A percentile compares a stretch with the other conserved stretches of the same genome.
These are phyloP conservation scores for Rhododendron ferrugineum DNA, from an alignment of 148 eudicot species.

Conservation along the genomic window DNA sequence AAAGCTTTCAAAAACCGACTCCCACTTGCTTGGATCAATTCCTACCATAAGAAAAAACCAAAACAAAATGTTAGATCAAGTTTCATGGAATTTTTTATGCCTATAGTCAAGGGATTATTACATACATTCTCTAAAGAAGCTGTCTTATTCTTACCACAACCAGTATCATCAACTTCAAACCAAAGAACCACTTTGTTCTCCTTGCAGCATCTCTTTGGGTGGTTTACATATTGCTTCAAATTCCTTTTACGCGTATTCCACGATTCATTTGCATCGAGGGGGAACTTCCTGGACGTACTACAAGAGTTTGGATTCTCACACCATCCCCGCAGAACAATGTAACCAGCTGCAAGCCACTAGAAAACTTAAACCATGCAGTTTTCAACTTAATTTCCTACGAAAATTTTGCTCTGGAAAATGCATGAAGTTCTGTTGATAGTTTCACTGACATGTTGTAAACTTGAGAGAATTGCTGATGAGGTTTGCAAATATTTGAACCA, in stretches of 20 bases:
- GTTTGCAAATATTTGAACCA: constrained; percentile 92
- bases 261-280: constrained; percentile 26
- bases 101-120: not conserved
- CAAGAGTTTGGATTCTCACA: constrained; percentile 48
- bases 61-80: not conserved
- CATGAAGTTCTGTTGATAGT: not conserved
- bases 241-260: constrained; percentile 20
- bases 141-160: constrained; percentile 59
- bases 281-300: constrained; percentile 21
- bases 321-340: constrained; percentile 86
- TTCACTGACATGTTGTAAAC: constrained; percentile 75
- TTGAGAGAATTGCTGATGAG: constrained; percentile 93
- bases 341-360: constrained; percentile 59
- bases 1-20: constrained; percentile 94
- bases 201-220: constrained; percentile 29
- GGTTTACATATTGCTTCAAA: constrained; percentile 29
- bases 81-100: not conserved
- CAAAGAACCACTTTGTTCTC: constrained; percentile 67
- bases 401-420: not conserved
- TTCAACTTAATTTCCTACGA: not conserved
- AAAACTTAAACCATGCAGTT: not conserved
- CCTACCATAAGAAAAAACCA: constrained; percentile 35
- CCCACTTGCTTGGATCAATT: constrained; percentile 93
- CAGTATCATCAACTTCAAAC: constrained; percentile 97
- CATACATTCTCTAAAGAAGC: not conserved